Base-by-base conservation (phyloP, 2,329 filamentous ascomycete genomes). In the Fusarium luffae region DNA sequence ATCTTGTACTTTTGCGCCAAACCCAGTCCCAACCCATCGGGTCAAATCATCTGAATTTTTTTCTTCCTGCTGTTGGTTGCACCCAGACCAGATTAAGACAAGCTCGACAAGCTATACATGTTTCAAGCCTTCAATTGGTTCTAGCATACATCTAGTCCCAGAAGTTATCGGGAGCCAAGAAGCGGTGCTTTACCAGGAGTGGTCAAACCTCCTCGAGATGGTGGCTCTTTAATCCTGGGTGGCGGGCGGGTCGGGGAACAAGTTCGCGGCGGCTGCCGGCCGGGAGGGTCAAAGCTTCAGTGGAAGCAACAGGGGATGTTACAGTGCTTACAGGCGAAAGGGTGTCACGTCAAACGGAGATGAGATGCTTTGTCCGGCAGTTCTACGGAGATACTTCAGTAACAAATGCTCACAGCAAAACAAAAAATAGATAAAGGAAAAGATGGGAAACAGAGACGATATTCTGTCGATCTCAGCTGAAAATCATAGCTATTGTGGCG, bases 31-130 rank as follows among this genome's bases (percentile, higher is more conserved):
- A 49, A 18, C 40, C 23, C 28, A 28, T 49, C 9, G 44, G 41
- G 59, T 63, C 42, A 48, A 73, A 73, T 73, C 72, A 71, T 70
- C 46, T 68, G 47, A 64, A 71, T 62, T 68, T 63, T 74, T 65
- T 73, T 57, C 52, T 55, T 48, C 44, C 57, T 56, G 54, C 16
- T 50, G 48, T 51, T 51, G 41, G 21, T 41, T 47, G 43, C 23
- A 5, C 30, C 34, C 49, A 51, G 5, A 4, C 34, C 34, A 42
- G 19, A 30, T 50, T 50, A 4, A 47, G 18, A 47, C 4, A n/a
- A 41, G 27, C 40, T 57, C 47, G 67, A 25, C 63, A 70, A 61
- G 52, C 59, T 55, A 43, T 18, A 21, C 46, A 72, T 48, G 56
- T 68, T 41, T 4, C 34, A 54, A 66, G 47, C 21, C 46, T 34